Evolutionary conservation across 2,329 filamentous ascomycete species (phyloP).

Genomic region (Monosporascus sp.): DNA sequence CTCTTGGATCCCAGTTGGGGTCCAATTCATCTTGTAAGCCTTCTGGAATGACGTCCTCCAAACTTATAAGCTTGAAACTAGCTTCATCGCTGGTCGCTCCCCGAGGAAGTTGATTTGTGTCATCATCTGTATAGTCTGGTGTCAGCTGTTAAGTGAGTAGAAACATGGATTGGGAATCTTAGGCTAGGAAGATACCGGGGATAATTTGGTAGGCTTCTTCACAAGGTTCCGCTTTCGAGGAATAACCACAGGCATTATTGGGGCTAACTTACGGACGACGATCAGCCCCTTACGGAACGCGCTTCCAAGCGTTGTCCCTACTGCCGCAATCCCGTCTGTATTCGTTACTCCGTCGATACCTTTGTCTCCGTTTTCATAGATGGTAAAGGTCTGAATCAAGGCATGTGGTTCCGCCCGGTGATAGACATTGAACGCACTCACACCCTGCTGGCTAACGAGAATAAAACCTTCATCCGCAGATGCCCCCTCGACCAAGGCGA

Average conservation of each 20-base stretch:
- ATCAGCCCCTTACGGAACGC: constrained; percentile 40
- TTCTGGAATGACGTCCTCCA: constrained; percentile 34
- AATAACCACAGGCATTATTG: neutral
- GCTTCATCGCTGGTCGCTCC: constrained; percentile 41
- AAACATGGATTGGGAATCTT: too few relatives aligned
- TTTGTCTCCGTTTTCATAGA: constrained; percentile 35
- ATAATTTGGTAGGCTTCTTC: too few relatives aligned
- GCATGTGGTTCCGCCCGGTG: constrained; percentile 42
- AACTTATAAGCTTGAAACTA: constrained; percentile 45
- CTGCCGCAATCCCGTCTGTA: constrained; percentile 46
- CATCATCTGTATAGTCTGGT: constrained; percentile 33
- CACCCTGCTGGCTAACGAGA: constrained; percentile 47
- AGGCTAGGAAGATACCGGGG: too few relatives aligned
- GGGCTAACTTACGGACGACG: constrained; percentile 31
- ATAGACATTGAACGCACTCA: constrained; percentile 49
- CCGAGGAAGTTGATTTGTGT: constrained; percentile 43
- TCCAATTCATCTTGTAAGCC: constrained; percentile 32
- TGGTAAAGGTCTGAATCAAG: constrained; percentile 44
- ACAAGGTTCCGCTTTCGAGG: neutral
- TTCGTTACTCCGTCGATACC: constrained; percentile 47
- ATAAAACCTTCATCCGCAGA: constrained; percentile 41
- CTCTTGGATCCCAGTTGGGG: constrained; percentile 35
- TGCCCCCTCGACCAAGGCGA: constrained; percentile 43
- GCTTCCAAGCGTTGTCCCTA: constrained; percentile 36
- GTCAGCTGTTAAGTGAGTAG: neutral